Evolutionary conservation across 2,329 filamentous ascomycete genomes (phyloP).

Genomic region (Fusarium temperatum): DNA sequence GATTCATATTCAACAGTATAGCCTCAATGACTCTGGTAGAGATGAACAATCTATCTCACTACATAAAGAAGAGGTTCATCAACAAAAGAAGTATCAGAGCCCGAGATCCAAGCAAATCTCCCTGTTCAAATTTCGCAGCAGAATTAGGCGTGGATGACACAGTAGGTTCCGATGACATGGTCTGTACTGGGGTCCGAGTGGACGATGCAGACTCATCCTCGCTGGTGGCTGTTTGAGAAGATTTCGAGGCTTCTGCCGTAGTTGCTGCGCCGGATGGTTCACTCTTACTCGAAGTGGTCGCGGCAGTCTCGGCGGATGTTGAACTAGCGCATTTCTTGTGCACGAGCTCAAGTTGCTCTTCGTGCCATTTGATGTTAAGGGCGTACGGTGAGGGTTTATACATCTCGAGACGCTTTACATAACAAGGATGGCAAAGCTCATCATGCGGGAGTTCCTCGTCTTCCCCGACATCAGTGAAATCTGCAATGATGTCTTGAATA

Average conservation of each 20-base stretch:
- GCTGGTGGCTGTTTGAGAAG: neutral
- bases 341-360: neutral
- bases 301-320: neutral
- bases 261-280: rapidly evolving
- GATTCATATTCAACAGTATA: neutral
- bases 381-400: neutral
- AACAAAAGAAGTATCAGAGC: neutral
- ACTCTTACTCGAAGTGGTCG: neutral
- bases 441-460: rapidly evolving
- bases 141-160: neutral
- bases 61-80: neutral
- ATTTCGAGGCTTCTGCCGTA: neutral
- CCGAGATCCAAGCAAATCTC: neutral
- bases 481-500: neutral
- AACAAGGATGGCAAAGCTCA: neutral
- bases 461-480: neutral
- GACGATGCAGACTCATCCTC: neutral
- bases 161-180: neutral
- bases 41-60: neutral
- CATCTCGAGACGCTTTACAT: neutral
- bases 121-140: rapidly evolving
- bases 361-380: neutral
- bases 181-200: neutral
- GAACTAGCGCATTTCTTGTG: neutral
- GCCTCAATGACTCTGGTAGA: no score